phyloP scores from a whole-genome alignment of 164 flowering plant species.

The Sextonia rubra region DNA sequence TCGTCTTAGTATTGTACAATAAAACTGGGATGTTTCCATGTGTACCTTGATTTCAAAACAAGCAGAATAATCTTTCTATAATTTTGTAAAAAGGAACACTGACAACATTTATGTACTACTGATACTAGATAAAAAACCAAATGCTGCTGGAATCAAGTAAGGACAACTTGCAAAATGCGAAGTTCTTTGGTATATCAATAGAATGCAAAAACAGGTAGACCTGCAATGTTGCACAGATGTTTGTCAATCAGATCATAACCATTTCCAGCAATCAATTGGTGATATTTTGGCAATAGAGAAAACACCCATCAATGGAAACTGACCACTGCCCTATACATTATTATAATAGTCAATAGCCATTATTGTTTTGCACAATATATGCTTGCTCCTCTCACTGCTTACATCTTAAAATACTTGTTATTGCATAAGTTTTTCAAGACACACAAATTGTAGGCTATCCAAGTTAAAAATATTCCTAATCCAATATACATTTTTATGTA shows the following conservation, averaged over 20 bases:
- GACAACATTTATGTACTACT: too few species aligned
- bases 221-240: background rate
- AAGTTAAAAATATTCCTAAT: background rate
- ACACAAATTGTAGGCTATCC: background rate
- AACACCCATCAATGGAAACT: background rate
- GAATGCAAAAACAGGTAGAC: background rate
- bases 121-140: too few species aligned
- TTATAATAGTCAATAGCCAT: too few species aligned
- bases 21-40: background rate
- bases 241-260: background rate
- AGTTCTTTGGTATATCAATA: background rate
- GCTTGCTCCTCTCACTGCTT: background rate
- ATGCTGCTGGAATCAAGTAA: background rate
- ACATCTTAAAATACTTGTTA: background rate
- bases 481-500: background rate
- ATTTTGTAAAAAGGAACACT: too few species aligned
- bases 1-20: background rate
- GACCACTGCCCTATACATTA: too few species aligned
- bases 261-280: too few species aligned
- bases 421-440: background rate
- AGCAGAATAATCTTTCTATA: background rate
- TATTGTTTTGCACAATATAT: too few species aligned
- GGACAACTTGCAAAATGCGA: background rate
- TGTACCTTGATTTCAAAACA: background rate
- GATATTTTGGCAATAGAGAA: background rate